Evolutionary conservation across 331 rosid genomes (phyloP), one percentile per base, ranked within the genome.

Genomic region (Acacia concinna): DNA sequence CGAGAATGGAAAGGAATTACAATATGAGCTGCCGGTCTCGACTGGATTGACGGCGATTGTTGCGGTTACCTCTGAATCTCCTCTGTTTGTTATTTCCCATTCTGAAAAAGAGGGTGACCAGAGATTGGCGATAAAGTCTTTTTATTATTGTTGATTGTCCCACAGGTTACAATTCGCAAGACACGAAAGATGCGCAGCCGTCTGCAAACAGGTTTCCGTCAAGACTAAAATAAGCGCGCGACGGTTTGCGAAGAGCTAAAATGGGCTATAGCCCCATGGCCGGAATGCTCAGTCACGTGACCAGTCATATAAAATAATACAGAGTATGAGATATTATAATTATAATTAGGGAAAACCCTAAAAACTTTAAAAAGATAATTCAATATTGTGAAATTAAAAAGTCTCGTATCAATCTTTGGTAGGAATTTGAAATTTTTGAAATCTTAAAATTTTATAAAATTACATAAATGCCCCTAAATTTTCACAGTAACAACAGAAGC

Each of bases 61-160:
- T 76, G 37, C 83, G 87, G 14, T 89, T 90, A 40, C 64, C 84
- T 81, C 80, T 92, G 87, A 87, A 87, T 64, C 88, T 85, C 83
- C 83, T 82, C 63, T 87, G 95, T 77, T 73, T 91, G 84, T 87
- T 90, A 74, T 88, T 89, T n/a, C 92, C 93, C 98, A 91, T 89
- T 57, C 20, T 30, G 67, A 46, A 8, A 28, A 69, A 54, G 4
- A 7, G 20, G 10, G 30, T 1, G 15, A 23, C 35, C 37, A 13
- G 17, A 9, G 52, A 56, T 56, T 25, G 17, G 17, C n/a, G 37
- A 8, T 15, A 28, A 59, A 35, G 40, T 7, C 9, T 37, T 38
- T 12, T n/a, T 6, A 38, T n/a, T 40, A 20, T 23, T 14, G 54
- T 14, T 54, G 5, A 23, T 49, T 32, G 56, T 21, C 23, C 34